A percentile compares a stretch with the other conserved stretches of the same genome.
Evolutionary conservation across 2,329 filamentous ascomycete genomes (phyloP).

Genomic region (Aspergillus amoenus): DNA sequence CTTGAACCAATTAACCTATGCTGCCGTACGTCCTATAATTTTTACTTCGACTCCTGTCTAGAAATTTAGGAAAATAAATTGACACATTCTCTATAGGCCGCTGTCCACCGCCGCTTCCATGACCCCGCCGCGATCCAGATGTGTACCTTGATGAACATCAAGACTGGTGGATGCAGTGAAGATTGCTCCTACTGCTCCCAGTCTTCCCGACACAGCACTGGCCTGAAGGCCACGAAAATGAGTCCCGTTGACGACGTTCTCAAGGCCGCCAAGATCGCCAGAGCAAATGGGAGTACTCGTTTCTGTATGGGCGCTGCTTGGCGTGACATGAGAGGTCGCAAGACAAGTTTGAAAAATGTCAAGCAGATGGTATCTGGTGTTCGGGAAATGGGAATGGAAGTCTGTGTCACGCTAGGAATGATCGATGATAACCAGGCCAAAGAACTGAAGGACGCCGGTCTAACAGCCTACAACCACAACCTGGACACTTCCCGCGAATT

Average conservation of each 20-base stretch:
- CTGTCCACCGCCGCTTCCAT: conserved; percentile 81
- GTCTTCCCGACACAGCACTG: conserved; percentile 75
- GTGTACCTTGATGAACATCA: conserved; percentile 96
- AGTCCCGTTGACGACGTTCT: conserved; percentile 79
- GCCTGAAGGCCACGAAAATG: conserved; percentile 76
- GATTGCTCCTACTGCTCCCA: conserved; percentile 94
- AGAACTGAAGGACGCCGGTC: conserved; percentile 77
- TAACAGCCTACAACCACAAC: conserved; percentile 95
- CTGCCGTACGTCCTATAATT: conserved; percentile 57
- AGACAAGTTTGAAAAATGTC: conserved; percentile 78
- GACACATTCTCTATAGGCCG: conserved; percentile 54
- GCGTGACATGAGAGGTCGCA: conserved; percentile 90
- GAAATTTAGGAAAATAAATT: not conserved
- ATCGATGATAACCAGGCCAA: conserved; percentile 77
- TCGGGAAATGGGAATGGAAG: conserved; percentile 79
- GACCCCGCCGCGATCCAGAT: conserved; percentile 81
- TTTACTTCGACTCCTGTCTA: not conserved
- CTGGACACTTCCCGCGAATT: conserved; percentile 87
- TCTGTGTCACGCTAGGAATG: conserved; percentile 92
- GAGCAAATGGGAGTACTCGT: conserved; percentile 79
- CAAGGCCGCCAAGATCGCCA: conserved; percentile 72
- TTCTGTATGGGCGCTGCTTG: conserved; percentile 97
- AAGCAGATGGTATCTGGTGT: conserved; percentile 84
- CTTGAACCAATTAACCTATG: conserved; percentile 73
- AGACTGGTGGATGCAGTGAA: conserved; percentile 87